Evolutionary conservation across 148 eudicot genomes (phyloP), one percentile per base, ranked within the genome.

Genomic region (Euryodendron excelsum): DNA sequence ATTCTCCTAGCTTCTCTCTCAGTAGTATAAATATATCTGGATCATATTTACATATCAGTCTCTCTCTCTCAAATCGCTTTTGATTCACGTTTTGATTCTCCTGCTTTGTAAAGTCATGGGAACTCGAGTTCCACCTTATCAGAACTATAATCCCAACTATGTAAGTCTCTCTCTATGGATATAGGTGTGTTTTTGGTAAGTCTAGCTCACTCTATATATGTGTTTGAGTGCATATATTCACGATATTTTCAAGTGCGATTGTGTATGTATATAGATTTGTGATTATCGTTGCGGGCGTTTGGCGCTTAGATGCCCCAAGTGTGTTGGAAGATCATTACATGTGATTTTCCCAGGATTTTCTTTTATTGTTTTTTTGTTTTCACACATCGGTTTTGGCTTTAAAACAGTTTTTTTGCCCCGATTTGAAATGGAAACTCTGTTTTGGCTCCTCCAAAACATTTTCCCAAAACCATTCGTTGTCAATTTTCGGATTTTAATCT

Each of bases 101-200:
- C 5, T 39, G 14, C n/a, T 37, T n/a, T 59, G 18, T 10, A 61
- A 39, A 39, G 72, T 50, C 72, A 67, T 67, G 72, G 72, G 20
- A 39, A 37, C 72, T 67, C 50, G 39, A 14, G 50, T 17, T n/a
- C 72, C 50, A 10, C 5, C 50, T 39, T 0, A 67, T 39, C 45
- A 25, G 17, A 11, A 39, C 20, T 39, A 37, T 39, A 11, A 0
- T 50, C 4, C 30, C 72, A n/a, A n/a, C 50, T 37, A 39, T 39
- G 72, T 67, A 67, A 39, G 50, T 39, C 50, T n/a, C 50, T 39
- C 48, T 67, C 17, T 67, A n/a, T n/a, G n/a, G n/a, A n/a, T n/a
- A n/a, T n/a, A n/a, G n/a, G n/a, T n/a, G n/a, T n/a, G n/a, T n/a
- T n/a, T n/a, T n/a, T n/a, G n/a, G n/a, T n/a, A n/a, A n/a, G n/a